Evolutionary conservation across 2,329 filamentous ascomycete genomes (phyloP).

Genomic region (Fusarium coffeatum): DNA sequence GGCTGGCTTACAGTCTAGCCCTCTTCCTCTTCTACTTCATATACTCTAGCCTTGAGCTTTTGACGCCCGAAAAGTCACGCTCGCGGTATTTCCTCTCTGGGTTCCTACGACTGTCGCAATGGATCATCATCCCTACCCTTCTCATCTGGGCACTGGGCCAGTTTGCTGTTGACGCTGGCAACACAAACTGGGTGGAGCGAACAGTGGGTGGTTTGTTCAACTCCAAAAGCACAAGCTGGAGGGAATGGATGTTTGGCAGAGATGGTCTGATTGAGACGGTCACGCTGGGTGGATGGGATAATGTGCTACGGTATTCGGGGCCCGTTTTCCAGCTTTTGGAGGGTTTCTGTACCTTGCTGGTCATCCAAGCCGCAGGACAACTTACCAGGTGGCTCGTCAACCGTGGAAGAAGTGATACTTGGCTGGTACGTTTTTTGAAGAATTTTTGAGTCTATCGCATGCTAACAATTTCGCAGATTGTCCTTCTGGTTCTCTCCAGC

Average conservation of each 20-base stretch:
- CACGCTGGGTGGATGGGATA: constrained; percentile 90
- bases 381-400: constrained; percentile 97
- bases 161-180: constrained; percentile 90
- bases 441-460: neutral
- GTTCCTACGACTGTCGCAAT: constrained; percentile 81
- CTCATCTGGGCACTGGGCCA: constrained; percentile 96
- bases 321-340: constrained; percentile 95
- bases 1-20: constrained; percentile 90
- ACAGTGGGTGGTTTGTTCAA: constrained; percentile 77
- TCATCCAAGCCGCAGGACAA: constrained; percentile 94
- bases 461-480: constrained; percentile 73
- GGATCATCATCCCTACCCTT: constrained; percentile 84
- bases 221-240: constrained; percentile 72
- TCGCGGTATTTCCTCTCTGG: constrained; percentile 78
- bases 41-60: constrained; percentile 82
- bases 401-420: constrained; percentile 90
- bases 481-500: constrained; percentile 86
- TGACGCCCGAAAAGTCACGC: constrained; percentile 81
- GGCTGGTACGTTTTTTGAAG: constrained; percentile 77
- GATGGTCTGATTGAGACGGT: constrained; percentile 83
- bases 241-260: constrained; percentile 89
- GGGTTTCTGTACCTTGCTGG: constrained; percentile 94
- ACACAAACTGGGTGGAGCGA: constrained; percentile 82
- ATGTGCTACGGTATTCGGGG: constrained; percentile 86
- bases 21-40: constrained; percentile 91